Percentiles rank a stretch among this genome's conserved stretches.
Evolutionary conservation across 75 land plant species (phyloP).

Genomic region (Pinus albicaulis): DNA sequence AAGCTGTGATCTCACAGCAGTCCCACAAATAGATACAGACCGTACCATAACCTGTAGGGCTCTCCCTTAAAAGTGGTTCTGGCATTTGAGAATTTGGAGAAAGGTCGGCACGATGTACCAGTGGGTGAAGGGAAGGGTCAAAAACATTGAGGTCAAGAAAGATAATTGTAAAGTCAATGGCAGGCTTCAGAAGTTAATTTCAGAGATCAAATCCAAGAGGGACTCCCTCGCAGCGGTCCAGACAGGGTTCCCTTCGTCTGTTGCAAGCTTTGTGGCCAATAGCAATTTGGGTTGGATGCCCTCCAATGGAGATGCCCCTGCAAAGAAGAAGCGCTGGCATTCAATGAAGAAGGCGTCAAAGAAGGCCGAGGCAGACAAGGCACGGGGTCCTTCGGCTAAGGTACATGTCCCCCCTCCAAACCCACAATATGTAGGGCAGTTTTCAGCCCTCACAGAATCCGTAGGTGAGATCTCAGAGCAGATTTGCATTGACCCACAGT

Average conservation of each 20-base stretch:
- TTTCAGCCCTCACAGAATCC: not conserved
- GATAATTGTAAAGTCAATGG: conserved; percentile 5
- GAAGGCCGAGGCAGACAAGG: not conserved
- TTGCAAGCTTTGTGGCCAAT: conserved; percentile 11
- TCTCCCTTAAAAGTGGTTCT: too few species aligned
- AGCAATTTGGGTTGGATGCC: conserved; percentile 6
- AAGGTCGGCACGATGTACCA: conserved; percentile 3
- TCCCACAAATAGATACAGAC: too few species aligned
- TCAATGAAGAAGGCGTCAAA: not conserved
- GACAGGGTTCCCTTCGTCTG: conserved; percentile 12
- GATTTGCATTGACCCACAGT: too few species aligned
- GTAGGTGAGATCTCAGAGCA: not conserved
- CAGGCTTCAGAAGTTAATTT: conserved; percentile 4
- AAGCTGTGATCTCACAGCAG: too few species aligned
- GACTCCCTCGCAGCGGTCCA: conserved; percentile 6
- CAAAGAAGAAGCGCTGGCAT: conserved; percentile 5
- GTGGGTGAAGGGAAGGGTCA: conserved; percentile 9
- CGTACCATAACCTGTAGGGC: too few species aligned
- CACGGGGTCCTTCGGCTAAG: not conserved
- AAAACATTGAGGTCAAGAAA: not conserved
- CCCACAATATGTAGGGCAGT: not conserved
- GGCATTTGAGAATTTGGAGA: not conserved
- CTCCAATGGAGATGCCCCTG: not conserved
- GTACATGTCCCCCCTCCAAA: not conserved
- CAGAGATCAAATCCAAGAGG: conserved; percentile 7